These are phyloP conservation scores for Fusarium graminum DNA, from an alignment of 2,329 filamentous ascomycete species.

Conservation along the genomic window DNA sequence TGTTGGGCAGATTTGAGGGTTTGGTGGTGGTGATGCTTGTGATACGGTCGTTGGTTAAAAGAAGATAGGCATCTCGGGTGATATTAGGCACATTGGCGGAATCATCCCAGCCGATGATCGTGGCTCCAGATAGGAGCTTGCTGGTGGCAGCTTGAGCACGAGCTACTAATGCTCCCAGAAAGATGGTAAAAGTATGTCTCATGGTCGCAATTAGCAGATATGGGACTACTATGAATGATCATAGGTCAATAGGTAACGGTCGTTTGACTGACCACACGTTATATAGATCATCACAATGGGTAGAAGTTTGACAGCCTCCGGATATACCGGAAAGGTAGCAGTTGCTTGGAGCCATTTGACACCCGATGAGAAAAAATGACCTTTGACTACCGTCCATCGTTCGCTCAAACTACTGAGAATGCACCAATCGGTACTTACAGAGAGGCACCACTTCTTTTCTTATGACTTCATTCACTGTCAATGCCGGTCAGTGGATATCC, in stretches of 20 bases:
- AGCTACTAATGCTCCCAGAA: not conserved
- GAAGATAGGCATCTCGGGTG: conserved; percentile 12
- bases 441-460: not conserved
- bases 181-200: not conserved
- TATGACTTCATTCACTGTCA: not conserved
- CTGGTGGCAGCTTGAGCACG: not conserved
- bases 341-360: not conserved
- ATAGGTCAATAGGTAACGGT: not conserved
- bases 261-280: not conserved
- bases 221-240: not conserved
- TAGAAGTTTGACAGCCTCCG: not conserved
- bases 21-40: conserved; percentile 7
- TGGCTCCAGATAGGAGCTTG: conserved; percentile 28
- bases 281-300: not conserved
- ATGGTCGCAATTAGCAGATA: not conserved
- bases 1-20: conserved; percentile 13
- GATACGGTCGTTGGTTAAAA: conserved; percentile 21
- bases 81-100: conserved; percentile 3
- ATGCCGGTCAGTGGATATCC: not conserved
- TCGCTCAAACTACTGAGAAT: not conserved
- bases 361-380: not conserved
- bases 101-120: conserved; percentile 35
- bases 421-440: not conserved
- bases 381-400: not conserved
- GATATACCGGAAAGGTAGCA: not conserved